A percentile compares a stretch with the other conserved stretches of the same genome.
phyloP scores from a whole-genome alignment of 352 stramenopile genomes.

The Aphanomyces astaci region DNA sequence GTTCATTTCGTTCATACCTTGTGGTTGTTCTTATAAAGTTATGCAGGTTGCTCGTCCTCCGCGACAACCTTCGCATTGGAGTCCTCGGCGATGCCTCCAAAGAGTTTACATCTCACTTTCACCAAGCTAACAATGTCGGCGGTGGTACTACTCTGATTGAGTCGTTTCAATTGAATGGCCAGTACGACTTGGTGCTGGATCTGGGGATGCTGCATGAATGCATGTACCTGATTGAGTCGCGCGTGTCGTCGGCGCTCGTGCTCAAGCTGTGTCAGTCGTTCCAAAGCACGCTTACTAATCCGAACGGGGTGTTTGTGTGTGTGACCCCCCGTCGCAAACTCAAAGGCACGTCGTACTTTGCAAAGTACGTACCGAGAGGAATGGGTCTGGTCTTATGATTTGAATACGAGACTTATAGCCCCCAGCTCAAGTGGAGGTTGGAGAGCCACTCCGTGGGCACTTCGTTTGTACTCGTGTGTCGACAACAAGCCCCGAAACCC shows the following conservation, averaged over 20 bases:
- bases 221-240: constrained; percentile 6
- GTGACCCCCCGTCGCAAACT: constrained; percentile 5
- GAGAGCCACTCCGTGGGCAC: neutral
- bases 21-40: neutral
- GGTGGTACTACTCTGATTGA: neutral
- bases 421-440: neutral
- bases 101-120: neutral
- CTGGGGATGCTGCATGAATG: constrained; percentile 3
- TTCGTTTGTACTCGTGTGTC: neutral
- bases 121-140: neutral
- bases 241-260: constrained; percentile 1
- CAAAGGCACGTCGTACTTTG: constrained; percentile 5
- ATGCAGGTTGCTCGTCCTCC: neutral
- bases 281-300: neutral
- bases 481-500: neutral
- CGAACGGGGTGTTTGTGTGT: neutral
- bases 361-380: neutral
- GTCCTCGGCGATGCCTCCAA: neutral
- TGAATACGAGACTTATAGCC: neutral
- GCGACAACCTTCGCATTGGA: neutral
- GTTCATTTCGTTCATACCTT: neutral
- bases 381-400: neutral
- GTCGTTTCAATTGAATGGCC: neutral
- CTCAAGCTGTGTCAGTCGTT: neutral
- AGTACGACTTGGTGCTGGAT: constrained; percentile 3